Conservation (phyloP, 164 flowering plant genomes). For the Vitis cinerea region DNA sequence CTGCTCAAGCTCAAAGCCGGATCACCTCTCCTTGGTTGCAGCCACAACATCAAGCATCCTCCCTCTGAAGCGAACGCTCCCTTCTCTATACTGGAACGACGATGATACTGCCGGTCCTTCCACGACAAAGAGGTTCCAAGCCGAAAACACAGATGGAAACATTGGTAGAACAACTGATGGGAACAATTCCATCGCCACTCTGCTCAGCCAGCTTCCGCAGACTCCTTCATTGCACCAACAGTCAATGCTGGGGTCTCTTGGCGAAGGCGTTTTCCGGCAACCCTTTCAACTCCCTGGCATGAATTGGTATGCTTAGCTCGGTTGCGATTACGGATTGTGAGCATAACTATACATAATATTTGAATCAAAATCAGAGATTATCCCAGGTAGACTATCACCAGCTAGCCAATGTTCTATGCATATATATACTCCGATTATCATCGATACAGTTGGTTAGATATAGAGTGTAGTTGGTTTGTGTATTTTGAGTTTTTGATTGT, state of each 20-base stretch:
- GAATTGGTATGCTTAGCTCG: conserved; percentile 57
- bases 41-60: background rate
- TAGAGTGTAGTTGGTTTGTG: background rate
- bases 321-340: no score
- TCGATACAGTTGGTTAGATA: background rate
- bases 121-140: conserved; percentile 24
- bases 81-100: conserved; percentile 32
- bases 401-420: no score
- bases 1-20: conserved; percentile 27
- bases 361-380: no score
- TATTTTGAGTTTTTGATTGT: conserved; percentile 7
- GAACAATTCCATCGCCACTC: conserved; percentile 27
- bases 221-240: conserved; percentile 30
- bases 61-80: conserved; percentile 25
- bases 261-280: conserved; percentile 52
- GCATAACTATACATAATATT: no score
- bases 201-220: conserved; percentile 46
- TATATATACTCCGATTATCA: no score
- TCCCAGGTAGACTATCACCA: no score
- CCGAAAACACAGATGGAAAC: conserved; percentile 11
- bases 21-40: background rate
- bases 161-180: conserved; percentile 7
- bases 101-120: conserved; percentile 5
- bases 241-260: conserved; percentile 40
- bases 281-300: conserved; percentile 53